A percentile compares a stretch with the other conserved stretches of the same genome.
Evolutionary conservation across 192 early-diverging fungal species (phyloP).

Genomic region (Chytriomyces sp.): DNA sequence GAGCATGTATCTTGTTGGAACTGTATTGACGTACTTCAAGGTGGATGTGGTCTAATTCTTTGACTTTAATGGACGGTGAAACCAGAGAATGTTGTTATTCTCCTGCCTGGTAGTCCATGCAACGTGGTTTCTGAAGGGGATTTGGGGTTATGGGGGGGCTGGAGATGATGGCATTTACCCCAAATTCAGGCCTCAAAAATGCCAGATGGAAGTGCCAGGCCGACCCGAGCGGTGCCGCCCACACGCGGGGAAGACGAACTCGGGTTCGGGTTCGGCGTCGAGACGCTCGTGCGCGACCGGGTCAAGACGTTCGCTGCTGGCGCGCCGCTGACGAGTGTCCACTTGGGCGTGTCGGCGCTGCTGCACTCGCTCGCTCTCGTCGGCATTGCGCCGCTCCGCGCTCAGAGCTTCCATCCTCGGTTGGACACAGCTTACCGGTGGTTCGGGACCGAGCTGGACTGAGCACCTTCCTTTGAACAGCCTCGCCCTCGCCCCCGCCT

Average conservation of each 20-base stretch:
- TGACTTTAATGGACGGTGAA: not conserved
- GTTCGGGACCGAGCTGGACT: no score
- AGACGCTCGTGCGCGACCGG: slow-evolving; percentile 21
- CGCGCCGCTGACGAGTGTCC: slow-evolving; percentile 3
- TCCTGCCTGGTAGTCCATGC: no score
- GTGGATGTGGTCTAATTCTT: slow-evolving; percentile 46
- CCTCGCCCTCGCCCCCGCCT: slow-evolving; percentile 21
- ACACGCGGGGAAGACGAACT: not conserved
- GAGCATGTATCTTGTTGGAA: slow-evolving; percentile 90
- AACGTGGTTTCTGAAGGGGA: no score
- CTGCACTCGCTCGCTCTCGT: slow-evolving; percentile 3
- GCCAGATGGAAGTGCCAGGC: not conserved
- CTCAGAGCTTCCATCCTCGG: slow-evolving; percentile 24
- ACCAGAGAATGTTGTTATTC: no score
- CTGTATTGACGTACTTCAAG: slow-evolving; percentile 72
- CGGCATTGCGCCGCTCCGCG: slow-evolving; percentile 9
- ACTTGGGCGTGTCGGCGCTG: not conserved
- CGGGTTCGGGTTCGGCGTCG: not conserved
- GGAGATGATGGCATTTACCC: no score
- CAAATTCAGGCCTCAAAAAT: no score
- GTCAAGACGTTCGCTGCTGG: not conserved
- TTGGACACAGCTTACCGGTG: no score
- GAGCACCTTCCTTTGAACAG: no score
- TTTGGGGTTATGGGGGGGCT: no score
- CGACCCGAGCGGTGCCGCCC: not conserved